Conservation (phyloP, 306 rosid species). For the Dalbergia oliveri region DNA sequence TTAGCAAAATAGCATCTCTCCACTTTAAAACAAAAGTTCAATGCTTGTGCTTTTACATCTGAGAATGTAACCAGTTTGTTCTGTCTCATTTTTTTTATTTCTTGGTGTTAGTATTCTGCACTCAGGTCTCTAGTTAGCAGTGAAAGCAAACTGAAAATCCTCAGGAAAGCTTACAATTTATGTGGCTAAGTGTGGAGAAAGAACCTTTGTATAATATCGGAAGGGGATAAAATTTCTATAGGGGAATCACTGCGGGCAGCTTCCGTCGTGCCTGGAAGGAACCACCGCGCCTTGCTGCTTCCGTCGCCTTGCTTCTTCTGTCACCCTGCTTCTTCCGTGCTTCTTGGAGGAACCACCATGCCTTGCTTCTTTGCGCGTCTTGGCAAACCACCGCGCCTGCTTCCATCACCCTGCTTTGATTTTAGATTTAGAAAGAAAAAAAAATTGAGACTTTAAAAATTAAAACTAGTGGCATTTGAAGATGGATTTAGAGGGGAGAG, state of each 20-base stretch:
- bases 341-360: no score
- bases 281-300: no score
- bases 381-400: no score
- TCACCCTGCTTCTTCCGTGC: no score
- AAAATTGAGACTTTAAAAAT: no score
- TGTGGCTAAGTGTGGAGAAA: neutral
- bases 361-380: no score
- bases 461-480: no score
- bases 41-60: constrained; percentile 46
- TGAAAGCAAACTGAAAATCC: constrained; percentile 28
- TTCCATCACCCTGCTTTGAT: no score
- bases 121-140: constrained; percentile 23
- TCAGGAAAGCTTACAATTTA: constrained; percentile 27
- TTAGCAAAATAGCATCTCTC: neutral
- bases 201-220: neutral
- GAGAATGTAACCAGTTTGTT: constrained; percentile 34
- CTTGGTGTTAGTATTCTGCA: constrained; percentile 40
- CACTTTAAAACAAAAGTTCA: constrained; percentile 19
- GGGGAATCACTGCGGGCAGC: constrained; percentile 5
- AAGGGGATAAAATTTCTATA: neutral
- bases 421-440: no score
- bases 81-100: constrained; percentile 42
- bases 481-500: no score
- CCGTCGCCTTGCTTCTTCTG: no score
- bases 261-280: no score